Evolutionary conservation across 2,329 filamentous ascomycete genomes (phyloP).

Genomic region (Venturia asperata): DNA sequence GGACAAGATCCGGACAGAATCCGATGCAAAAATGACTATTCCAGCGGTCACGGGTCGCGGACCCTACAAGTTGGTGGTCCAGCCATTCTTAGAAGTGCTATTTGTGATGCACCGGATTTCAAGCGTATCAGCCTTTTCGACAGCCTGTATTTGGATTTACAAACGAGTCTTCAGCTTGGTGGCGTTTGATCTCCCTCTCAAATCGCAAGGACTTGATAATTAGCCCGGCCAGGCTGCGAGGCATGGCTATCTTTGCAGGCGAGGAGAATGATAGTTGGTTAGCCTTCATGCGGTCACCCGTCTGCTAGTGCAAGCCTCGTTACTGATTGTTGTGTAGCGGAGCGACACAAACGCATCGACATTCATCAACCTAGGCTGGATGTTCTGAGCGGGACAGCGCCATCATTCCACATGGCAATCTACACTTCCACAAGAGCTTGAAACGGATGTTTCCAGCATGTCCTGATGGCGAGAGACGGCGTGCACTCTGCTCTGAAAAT

Average conservation of each 20-base stretch:
- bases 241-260: neutral
- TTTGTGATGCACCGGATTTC: neutral
- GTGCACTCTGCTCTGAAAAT: neutral
- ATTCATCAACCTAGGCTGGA: neutral
- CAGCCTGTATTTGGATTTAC: neutral
- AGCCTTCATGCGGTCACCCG: neutral
- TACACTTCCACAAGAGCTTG: conserved; percentile 3
- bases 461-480: neutral
- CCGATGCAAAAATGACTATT: conserved; percentile 1
- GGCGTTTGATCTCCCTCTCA: neutral
- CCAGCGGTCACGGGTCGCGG: neutral
- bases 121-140: neutral
- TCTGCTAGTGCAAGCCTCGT: conserved; percentile 2
- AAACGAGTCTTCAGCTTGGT: conserved; percentile 1
- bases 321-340: conserved; percentile 4
- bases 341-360: neutral
- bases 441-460: neutral
- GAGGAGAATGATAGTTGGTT: neutral
- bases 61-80: neutral
- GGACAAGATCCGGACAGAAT: neutral
- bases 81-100: conserved; percentile 2
- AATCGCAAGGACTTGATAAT: neutral
- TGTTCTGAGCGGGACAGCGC: neutral
- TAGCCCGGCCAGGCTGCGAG: neutral
- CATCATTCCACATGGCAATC: conserved; percentile 2